Evolutionary conservation across 169 alveolate species (phyloP).

Genomic region (Cryptosporidium meleagridis): DNA sequence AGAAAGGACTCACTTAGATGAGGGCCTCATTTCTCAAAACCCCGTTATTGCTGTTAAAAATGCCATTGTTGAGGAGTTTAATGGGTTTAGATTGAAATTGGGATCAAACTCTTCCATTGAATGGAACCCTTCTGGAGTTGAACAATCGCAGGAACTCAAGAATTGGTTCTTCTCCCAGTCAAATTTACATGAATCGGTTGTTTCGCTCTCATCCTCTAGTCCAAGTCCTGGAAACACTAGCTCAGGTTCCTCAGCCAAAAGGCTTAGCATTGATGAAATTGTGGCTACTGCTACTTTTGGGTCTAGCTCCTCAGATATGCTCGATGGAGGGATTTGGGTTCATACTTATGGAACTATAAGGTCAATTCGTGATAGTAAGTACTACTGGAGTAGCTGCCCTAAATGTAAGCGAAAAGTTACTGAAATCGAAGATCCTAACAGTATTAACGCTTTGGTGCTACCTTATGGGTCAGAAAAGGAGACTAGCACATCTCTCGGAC

Average conservation of each 20-base stretch:
- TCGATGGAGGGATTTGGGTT: constrained; percentile 68
- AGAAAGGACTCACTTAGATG: constrained; percentile 68
- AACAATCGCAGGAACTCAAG: constrained; percentile 14
- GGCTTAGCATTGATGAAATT: constrained; percentile 57
- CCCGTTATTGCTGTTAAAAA: constrained; percentile 65
- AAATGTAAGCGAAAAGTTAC: constrained; percentile 69
- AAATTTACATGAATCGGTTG: not conserved
- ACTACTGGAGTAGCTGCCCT: constrained; percentile 68
- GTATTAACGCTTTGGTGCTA: constrained; percentile 37
- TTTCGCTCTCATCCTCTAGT: constrained; percentile 56
- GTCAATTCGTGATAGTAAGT: constrained; percentile 59
- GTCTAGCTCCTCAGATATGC: constrained; percentile 37
- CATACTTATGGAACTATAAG: constrained; percentile 57
- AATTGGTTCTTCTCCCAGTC: constrained; percentile 55
- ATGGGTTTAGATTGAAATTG: constrained; percentile 46
- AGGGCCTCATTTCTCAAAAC: constrained; percentile 23
- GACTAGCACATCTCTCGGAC: constrained; percentile 9
- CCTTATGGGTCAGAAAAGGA: constrained; percentile 41
- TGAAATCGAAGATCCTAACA: constrained; percentile 64
- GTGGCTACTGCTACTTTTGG: constrained; percentile 62
- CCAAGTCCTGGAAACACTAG: constrained; percentile 36
- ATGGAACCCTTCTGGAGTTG: constrained; percentile 61
- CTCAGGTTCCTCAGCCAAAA: constrained; percentile 4
- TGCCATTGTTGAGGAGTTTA: constrained; percentile 64
- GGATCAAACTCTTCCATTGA: constrained; percentile 60